Conservation (phyloP, 179 eudicot genomes). For the Silene vulgaris region DNA sequence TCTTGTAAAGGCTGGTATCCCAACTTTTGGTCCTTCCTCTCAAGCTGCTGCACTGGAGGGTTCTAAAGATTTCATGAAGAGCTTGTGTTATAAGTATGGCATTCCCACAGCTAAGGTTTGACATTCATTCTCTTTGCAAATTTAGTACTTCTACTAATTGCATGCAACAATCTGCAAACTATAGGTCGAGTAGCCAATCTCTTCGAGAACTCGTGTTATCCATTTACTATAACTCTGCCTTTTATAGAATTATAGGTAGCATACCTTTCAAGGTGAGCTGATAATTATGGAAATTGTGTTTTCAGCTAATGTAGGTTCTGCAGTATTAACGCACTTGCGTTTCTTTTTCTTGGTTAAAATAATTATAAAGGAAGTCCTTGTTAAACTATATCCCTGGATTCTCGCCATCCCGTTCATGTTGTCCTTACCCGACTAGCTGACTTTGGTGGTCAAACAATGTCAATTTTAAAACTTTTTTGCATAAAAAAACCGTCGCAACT, state of each 20-base stretch:
- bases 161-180: no score
- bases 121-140: slow-evolving; percentile 8
- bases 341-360: background rate
- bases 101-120: slow-evolving; percentile 93
- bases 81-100: slow-evolving; percentile 74
- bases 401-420: no score
- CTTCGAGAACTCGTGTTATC: no score
- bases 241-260: no score
- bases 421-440: no score
- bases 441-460: no score
- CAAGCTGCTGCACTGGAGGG: slow-evolving; percentile 97
- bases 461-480: no score
- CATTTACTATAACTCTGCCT: background rate
- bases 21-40: slow-evolving; percentile 86
- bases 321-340: background rate
- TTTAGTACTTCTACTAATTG: background rate
- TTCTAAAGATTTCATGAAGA: slow-evolving; percentile 92
- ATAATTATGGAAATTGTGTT: slow-evolving; percentile 5
- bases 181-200: no score
- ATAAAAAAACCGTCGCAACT: no score
- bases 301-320: background rate
- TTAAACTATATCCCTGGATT: no score
- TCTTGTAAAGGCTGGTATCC: slow-evolving; percentile 65
- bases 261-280: slow-evolving; percentile 10
- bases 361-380: background rate